Evolutionary conservation across 306 rosid genomes (phyloP), one percentile per base, ranked within the genome.

Genomic region (Sindora glabra): DNA sequence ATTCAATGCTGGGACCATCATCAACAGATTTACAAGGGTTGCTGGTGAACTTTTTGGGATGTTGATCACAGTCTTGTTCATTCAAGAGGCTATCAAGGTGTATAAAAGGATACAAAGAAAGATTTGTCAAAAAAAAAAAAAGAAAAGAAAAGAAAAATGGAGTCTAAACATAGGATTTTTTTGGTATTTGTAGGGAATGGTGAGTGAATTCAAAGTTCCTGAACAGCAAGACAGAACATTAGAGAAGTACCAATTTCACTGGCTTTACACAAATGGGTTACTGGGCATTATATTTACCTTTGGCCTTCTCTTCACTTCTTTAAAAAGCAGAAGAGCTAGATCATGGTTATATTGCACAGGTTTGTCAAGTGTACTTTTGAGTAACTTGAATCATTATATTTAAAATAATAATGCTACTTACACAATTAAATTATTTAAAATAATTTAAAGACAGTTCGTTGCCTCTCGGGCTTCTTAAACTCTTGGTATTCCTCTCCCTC

Each of bases 1-100:
- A 29, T 79, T 91, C 86, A 88, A 88, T 74, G 97, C 80, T 15
- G 86, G 89, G 37, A 48, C 54, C 25, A 62, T 91, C 15, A 81
- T 87, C 81, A 87, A 68, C 21, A 83, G 75, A 62, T 91, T 91
- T 64, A 91, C 97, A 1, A 83, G 97, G 77, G 71, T 87, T 50
- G 92, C 97, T 0, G 96, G 92, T 1, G 96, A 87, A 50, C 81
- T 87, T 57, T 87, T 91, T 32, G 96, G 96, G 71, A 87, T 85
- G 95, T 63, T 91, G 78, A 91, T 87, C 47, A 36, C 87, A 5
- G 86, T 91, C 66, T 68, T 91, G 57, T 91, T 91, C 81, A 57
- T 91, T 74, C 96, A 87, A 80, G 48, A 91, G 75, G 95, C 97
- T 46, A 79, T 85, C 70, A 87, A 82, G 97, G 95, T 90, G n/a